Evolutionary conservation across 2,329 filamentous ascomycete species (phyloP), one percentile per base, ranked within the genome.

Genomic region (Paramyrothecium roridum): DNA sequence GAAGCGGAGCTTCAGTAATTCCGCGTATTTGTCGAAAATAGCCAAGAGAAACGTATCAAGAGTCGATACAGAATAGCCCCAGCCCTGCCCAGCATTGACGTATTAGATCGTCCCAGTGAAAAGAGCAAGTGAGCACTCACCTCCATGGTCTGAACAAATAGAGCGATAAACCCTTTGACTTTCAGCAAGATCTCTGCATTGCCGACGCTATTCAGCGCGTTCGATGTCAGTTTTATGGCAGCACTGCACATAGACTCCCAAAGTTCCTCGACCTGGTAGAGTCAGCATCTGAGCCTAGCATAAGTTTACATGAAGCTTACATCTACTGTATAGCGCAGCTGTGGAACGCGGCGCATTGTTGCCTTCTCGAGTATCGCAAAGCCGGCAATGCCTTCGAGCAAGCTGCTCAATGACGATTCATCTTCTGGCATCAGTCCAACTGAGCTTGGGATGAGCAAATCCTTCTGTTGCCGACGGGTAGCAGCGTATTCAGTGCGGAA

Each of bases 91-190:
- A 21, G 46, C 21, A 48, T 7, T 21, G 4, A 48, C 8, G 16
- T 20, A 48, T 26, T 8, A 21, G 10, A 7, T 48, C 61, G 93
- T 86, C 89, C 54, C 95, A 82, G 51, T 84, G n/a, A 80, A 2
- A 81, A 78, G 3, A 92, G 88, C 0, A 87, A 85, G 67, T 93
- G 96, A 47, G 83, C 86, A 65, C 81, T 67, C 71, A 90, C 90
- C 80, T 96, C 91, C 93, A 99, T 97, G 1, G 95, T 98, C 68
- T 99, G 91, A 65, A 98, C 96, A 70, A 99, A 99, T 16, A 99
- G 79, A 3, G 93, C 90, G 66, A 98, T 87, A 23, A 96, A 84
- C 48, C 91, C 91, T 72, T 99, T 99, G 66, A 97, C 93, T 70
- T 95, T 96, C n/a, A 98, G 78, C 37, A 99, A 77, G 26, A 89